Evolutionary conservation across 108 stramenopile genomes (phyloP), one percentile per base, ranked within the genome.

Genomic region (Hondaea fermentalgiana): DNA sequence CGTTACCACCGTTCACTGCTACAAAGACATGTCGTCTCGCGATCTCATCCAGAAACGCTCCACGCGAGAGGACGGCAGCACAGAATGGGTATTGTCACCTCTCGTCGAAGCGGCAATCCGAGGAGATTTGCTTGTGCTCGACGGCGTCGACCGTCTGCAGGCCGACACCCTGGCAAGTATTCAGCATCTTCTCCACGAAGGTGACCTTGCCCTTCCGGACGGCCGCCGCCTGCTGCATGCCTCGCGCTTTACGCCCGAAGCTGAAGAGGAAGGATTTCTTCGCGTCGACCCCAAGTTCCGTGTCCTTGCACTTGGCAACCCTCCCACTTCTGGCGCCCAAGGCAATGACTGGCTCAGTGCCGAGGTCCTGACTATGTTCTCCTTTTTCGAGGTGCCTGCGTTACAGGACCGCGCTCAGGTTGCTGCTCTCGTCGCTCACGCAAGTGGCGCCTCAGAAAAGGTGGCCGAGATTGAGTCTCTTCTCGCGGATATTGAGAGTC

Each of bases 21-120:
- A 95, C 72, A 87, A 92, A 55, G 97, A 98, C 60, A 92, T 97
- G 91, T 93, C 92, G 21, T 87, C 91, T 10, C 93, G 96, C 29
- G 97, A 98, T 91, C 93, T 97, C 58, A 90, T 96, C 5, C 91
- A 92, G 88, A 88, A 89, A 28, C 92, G 97, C 44, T 93, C 28
- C n/a, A 89, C 88, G 17, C 93, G 94, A 60, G 55, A 89, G 35
- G 45, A 47, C 25, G 96, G 97, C 2, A 88, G 94, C 29, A 97
- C 96, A 5, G 88, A 51, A 5, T 98, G 97, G 97, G 89, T 87
- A 72, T 90, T 93, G 42, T 94, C 95, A 0, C 96, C 97, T 5
- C 90, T 98, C 57, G 89, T 95, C 4, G 72, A 90, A 47, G 96
- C 97, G 3, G 96, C 95, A 29, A 45, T 90, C 60, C 88, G 91